A percentile compares a stretch with the other conserved stretches of the same genome.
Conservation (phyloP, 495 filamentous ascomycete species). For the Daldinia caldariorum region DNA sequence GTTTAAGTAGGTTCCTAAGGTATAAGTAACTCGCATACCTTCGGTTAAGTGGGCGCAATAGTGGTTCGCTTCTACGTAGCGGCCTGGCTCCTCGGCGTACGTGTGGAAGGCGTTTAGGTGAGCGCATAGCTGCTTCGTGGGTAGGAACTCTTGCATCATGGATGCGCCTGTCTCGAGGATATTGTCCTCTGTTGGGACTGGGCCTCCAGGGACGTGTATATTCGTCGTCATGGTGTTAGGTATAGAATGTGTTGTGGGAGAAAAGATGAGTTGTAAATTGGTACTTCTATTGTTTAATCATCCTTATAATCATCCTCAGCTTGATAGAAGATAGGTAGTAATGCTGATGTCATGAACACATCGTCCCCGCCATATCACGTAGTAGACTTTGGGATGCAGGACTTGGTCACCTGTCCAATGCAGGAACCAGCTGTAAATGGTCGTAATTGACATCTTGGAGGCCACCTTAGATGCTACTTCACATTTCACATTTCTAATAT, state of each 20-base stretch:
- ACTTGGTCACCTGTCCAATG: background rate
- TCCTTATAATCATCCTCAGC: no score
- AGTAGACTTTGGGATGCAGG: background rate
- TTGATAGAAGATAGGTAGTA: constrained; percentile 5
- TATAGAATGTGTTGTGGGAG: no score
- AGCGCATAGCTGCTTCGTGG: constrained; percentile 80
- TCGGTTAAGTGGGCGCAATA: constrained; percentile 85
- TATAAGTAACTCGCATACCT: constrained; percentile 46
- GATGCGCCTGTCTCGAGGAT: constrained; percentile 47
- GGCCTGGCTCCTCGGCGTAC: constrained; percentile 73
- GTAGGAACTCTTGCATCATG: constrained; percentile 66
- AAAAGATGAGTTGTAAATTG: background rate
- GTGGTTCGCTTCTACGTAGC: constrained; percentile 81
- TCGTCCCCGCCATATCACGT: constrained; percentile 26
- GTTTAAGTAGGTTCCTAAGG: no score
- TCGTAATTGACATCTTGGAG: background rate
- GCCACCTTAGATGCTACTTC: background rate
- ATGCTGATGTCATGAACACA: constrained; percentile 38
- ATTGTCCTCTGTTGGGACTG: constrained; percentile 35
- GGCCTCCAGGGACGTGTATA: constrained; percentile 38
- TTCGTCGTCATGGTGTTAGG: constrained; percentile 15
- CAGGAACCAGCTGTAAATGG: background rate
- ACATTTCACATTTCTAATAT: no score
- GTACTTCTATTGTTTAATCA: no score
- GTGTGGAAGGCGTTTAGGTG: constrained; percentile 88